Evolutionary conservation across 2,329 filamentous ascomycete species (phyloP), one percentile per base, ranked within the genome.

Genomic region (Neofusicoccum cordaticola): DNA sequence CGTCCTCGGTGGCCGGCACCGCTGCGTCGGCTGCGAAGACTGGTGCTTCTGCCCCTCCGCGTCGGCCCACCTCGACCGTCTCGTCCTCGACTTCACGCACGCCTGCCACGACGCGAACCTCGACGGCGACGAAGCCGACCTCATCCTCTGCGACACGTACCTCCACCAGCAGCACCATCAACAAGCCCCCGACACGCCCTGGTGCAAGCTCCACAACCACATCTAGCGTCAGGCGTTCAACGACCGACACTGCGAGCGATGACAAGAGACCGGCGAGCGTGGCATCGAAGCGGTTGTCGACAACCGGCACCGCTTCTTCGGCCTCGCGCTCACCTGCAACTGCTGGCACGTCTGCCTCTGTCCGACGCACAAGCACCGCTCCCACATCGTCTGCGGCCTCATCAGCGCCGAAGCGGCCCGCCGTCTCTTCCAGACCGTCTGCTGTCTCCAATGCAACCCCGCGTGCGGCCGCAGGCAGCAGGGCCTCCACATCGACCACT

Each of bases 11-110:
- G 45, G 34, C 62, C 31, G 35, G 50, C 61, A 63, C 61, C n/a
- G 47, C 60, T 5, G 45, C 27, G 12, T 19, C 61, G 9, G 62
- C 62, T 1, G 42, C 62, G 35, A 64, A 64, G 62, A 64, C 42
- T 15, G 62, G 62, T n/a, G 62, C 52, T 58, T 41, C 62, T 58
- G 62, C 51, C 19, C 51, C 62, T 19, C 62, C 62, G 19, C 62
- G 62, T 41, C 51, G 62, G 3, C 62, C 62, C 27, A 58, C 62
- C 44, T 64, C 62, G 22, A 64, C 62, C 51, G 31, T 58, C 42
- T 39, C 52, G 17, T 58, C 62, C 13, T 64, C 62, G 37, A 62
- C 44, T 22, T 51, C 58, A 13, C 62, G 62, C 3, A 50, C 62
- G 22, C 44, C 62, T 41, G 42, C 62, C 6, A 51, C 61, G 17